Evolutionary conservation across 202 grass and related monocot species (phyloP), one percentile per base, ranked within the genome.

Genomic region (Setaria italica): DNA sequence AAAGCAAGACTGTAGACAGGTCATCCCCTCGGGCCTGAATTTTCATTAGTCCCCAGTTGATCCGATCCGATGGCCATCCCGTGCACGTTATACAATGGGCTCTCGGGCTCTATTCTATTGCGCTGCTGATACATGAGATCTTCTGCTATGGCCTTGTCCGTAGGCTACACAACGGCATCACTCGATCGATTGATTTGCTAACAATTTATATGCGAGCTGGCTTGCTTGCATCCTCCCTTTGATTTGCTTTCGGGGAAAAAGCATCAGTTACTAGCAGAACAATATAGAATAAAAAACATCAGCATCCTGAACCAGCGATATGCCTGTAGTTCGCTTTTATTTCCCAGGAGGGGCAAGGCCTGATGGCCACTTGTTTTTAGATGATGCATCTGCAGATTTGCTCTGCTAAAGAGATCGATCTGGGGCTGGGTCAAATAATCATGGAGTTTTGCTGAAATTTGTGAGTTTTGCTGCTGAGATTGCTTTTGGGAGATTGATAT

Each of bases 381-480:
- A 46, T 67, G 59, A 3, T 7, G 17, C 46, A 3, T 30, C 51
- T 42, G 63, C 30, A 60, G 79, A 83, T 87, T 82, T 87, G 86
- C 43, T 70, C 47, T 9, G 72, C 53, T 43, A 63, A 71, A 57
- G n/a, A 83, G 86, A 88, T 59, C 56, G 10, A 48, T 64, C 80
- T 71, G 55, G 41, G 9, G 20, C 71, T 35, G 45, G 63, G 62
- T 70, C 19, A 76, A 46, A 46, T 55, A 68, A 48, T 41, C 42
- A 14, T 51, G 42, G 32, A 4, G 41, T 76, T 67, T 82, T 62
- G 51, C n/a, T n/a, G n/a, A n/a, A n/a, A n/a, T n/a, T n/a, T n/a
- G n/a, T n/a, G n/a, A n/a, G n/a, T n/a, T n/a, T n/a, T n/a, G n/a
- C n/a, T n/a, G n/a, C n/a, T n/a, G n/a, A n/a, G n/a, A n/a, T n/a